phyloP scores from a whole-genome alignment of 1,139 yeast species.

The Candida glucosophila region DNA sequence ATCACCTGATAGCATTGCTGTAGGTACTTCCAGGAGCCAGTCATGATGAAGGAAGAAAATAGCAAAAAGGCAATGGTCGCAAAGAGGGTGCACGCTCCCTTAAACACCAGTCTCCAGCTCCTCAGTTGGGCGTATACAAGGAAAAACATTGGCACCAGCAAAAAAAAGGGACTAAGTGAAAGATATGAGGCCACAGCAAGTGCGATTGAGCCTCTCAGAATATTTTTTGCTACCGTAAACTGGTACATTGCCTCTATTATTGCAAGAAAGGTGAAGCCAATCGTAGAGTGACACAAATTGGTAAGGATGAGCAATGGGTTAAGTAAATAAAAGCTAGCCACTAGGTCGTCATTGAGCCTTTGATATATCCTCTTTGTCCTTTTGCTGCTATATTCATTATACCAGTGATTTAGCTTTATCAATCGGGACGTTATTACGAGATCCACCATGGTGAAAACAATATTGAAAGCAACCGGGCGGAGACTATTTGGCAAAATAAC shows the following conservation, averaged over 20 bases:
- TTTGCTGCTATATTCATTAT: slow-evolving; percentile 19
- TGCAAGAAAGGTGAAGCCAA: slow-evolving; percentile 49
- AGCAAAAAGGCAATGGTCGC: slow-evolving; percentile 26
- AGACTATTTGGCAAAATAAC: slow-evolving; percentile 17
- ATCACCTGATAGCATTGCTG: slow-evolving; percentile 57
- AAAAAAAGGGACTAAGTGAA: slow-evolving; percentile 50
- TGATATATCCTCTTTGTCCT: slow-evolving; percentile 9
- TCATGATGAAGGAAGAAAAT: slow-evolving; percentile 19
- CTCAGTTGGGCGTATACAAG: slow-evolving; percentile 17
- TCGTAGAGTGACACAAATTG: slow-evolving; percentile 62
- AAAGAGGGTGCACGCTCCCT: slow-evolving; percentile 18
- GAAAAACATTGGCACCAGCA: slow-evolving; percentile 48
- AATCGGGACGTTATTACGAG: slow-evolving; percentile 32
- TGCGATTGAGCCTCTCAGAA: slow-evolving; percentile 38
- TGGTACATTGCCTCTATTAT: slow-evolving; percentile 44
- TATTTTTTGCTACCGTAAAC: slow-evolving; percentile 31
- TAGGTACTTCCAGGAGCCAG: slow-evolving; percentile 41
- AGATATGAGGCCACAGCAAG: slow-evolving; percentile 61
- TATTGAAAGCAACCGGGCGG: slow-evolving; percentile 14
- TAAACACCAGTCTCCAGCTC: slow-evolving; percentile 11
- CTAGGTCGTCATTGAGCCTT: slow-evolving; percentile 32
- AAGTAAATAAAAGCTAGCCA: slow-evolving; percentile 59
- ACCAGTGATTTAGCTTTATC: slow-evolving; percentile 33
- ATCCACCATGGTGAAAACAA: slow-evolving; percentile 35
- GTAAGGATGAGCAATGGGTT: slow-evolving; percentile 74